Base-by-base conservation (phyloP, 2,329 filamentous ascomycete species). In the Didymella lethalis region DNA sequence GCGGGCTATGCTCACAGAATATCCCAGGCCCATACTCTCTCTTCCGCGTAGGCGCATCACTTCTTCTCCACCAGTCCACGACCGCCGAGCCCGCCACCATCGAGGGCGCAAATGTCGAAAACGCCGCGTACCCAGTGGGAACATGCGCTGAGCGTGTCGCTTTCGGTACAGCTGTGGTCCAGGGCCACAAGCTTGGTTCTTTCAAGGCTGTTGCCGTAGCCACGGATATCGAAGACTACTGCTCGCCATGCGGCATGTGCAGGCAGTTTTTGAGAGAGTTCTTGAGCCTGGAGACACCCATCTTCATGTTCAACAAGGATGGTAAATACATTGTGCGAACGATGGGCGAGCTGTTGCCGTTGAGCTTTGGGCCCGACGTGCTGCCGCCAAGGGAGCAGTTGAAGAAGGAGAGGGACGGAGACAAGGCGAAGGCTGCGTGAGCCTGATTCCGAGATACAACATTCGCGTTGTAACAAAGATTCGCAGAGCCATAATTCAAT, bases 121-220 rank as follows among this genome's bases (percentile, higher is more conserved):
- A 98, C 75, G 93, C 92, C 1, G 83, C 90, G 28, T 98, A 96
- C 75, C 94, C 95, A 0, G 93, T 97, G 6, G 92, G 92, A n/a
- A 96, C 91, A 2, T 98, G 95, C 77, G 95, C 95, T 14, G 95
- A 99, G 84, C 84, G 94, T 58, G 91, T 94, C n/a, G 93, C 76
- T 1, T 84, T 98, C 65, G 90, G 87, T 7, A 92, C 88, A 38
- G 94, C 94, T 23, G 86, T 97, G 5, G 44, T 61, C 3, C 85
- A 86, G 7, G 80, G 86, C 3, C 78, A 85, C 64, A 78, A 77
- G 32, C 44, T 74, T 2, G 72, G 73, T 49, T 77, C 69, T 57
- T 79, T 74, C 65, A 88, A 87, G 71, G 94, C 93, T 20, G 78
- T 99, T 23, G 94, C 91, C 16, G 93, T 99, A 4, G 86, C 91